These are phyloP conservation scores for Tulasnella sp. DNA, from an alignment of 768 basidiomycete genomes.

Conservation along the genomic window DNA sequence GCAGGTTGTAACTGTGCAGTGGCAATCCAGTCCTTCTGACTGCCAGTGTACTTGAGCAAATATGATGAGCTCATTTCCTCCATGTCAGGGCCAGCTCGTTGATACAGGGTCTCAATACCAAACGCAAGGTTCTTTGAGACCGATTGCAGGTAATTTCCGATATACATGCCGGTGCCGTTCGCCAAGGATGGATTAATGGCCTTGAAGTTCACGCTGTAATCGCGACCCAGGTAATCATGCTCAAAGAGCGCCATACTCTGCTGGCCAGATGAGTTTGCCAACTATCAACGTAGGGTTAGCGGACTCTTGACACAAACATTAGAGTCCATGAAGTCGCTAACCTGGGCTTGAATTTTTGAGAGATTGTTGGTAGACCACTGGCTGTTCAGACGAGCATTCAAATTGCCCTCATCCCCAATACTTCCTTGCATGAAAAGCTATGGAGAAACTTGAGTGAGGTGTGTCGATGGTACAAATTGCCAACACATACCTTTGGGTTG, in stretches of 20 bases:
- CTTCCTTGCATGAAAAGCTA: slow-evolving; percentile 88
- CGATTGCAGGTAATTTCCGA: slow-evolving; percentile 87
- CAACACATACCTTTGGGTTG: slow-evolving; percentile 53
- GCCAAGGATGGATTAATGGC: slow-evolving; percentile 81
- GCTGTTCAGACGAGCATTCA: slow-evolving; percentile 79
- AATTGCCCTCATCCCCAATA: slow-evolving; percentile 84
- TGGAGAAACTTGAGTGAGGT: neutral
- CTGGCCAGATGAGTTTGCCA: slow-evolving; percentile 36
- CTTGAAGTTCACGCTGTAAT: slow-evolving; percentile 77
- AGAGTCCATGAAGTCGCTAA: slow-evolving; percentile 27
- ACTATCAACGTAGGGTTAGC: neutral
- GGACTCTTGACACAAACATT: neutral
- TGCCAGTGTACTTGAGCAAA: slow-evolving; percentile 62
- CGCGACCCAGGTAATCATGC: slow-evolving; percentile 82
- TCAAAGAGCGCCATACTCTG: slow-evolving; percentile 86
- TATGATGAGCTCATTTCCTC: slow-evolving; percentile 63
- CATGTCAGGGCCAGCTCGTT: slow-evolving; percentile 48
- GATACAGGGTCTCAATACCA: slow-evolving; percentile 74
- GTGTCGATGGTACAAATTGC: neutral
- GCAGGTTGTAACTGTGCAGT: slow-evolving; percentile 75
- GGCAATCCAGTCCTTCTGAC: slow-evolving; percentile 77
- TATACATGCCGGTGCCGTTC: slow-evolving; percentile 82
- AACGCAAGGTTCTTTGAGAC: slow-evolving; percentile 79
- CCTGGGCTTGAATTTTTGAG: slow-evolving; percentile 82
- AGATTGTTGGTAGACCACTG: slow-evolving; percentile 68